Conservation (phyloP, 1,284 basidiomycete species). For the Caloboletus firmus region DNA sequence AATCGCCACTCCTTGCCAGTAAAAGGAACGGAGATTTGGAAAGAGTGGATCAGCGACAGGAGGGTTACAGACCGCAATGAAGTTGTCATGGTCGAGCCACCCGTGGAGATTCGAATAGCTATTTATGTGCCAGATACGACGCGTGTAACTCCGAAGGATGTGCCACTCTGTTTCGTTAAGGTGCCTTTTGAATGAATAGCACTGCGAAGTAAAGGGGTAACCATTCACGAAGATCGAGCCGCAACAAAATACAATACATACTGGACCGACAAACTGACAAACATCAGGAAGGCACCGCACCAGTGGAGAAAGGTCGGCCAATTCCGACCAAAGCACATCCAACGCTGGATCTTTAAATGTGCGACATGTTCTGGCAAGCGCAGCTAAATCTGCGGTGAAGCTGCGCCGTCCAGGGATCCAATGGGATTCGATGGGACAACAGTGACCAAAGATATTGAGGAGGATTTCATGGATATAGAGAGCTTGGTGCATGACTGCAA, state of each 20-base stretch:
- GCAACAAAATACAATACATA: background rate
- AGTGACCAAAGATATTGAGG: background rate
- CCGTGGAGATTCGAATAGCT: background rate
- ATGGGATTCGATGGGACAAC: background rate
- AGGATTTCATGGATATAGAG: background rate
- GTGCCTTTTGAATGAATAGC: background rate
- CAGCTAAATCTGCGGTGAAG: background rate
- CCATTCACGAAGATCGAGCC: background rate
- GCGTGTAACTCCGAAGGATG: slow-evolving; percentile 6
- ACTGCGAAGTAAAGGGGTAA: background rate
- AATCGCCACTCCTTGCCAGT: background rate
- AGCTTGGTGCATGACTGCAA: background rate
- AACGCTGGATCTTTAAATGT: slow-evolving; percentile 11
- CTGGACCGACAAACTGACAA: background rate
- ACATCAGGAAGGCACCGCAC: slow-evolving; percentile 5
- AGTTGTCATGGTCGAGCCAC: background rate
- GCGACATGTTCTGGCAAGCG: slow-evolving; percentile 9
- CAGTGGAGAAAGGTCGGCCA: slow-evolving; percentile 9
- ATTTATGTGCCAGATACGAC: slow-evolving; percentile 7
- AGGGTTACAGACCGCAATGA: background rate
- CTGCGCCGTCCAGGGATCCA: background rate
- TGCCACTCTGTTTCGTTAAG: slow-evolving; percentile 2
- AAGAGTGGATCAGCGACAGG: background rate
- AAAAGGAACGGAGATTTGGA: background rate
- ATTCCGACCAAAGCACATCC: slow-evolving; percentile 13